Conservation (phyloP, 1,139 yeast species). For the Yamadazyma triangularis region DNA sequence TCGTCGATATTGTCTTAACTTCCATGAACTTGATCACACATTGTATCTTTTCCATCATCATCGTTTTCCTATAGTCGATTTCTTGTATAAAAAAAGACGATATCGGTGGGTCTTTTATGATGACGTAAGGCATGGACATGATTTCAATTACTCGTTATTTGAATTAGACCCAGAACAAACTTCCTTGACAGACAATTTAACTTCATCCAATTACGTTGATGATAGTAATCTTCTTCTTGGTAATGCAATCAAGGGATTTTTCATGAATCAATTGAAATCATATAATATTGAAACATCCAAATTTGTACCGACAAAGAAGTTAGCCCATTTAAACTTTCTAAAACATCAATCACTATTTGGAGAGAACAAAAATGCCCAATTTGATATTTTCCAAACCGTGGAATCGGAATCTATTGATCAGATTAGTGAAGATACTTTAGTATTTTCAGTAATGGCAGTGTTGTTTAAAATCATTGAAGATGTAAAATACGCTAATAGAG, state of each 20-base stretch:
- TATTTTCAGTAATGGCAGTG: conserved; percentile 1
- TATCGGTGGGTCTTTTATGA: conserved; percentile 5
- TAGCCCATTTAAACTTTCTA: conserved; percentile 1
- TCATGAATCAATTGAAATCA: background rate
- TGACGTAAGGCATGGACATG: background rate
- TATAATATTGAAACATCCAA: background rate
- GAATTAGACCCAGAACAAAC: conserved; percentile 2
- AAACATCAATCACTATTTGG: background rate
- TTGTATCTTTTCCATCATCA: conserved; percentile 1
- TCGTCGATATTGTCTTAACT: conserved; percentile 1
- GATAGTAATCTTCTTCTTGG: conserved; percentile 1
- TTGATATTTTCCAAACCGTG: conserved; percentile 1
- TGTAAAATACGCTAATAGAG: conserved; percentile 1
- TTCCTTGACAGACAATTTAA: conserved; percentile 2
- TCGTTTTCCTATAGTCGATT: conserved; percentile 5
- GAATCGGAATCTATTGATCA: background rate
- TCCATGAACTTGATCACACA: background rate
- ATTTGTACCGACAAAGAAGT: conserved; percentile 1
- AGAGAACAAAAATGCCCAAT: background rate
- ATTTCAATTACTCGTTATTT: conserved; percentile 3
- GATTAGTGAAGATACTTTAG: background rate
- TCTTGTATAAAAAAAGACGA: conserved; percentile 1
- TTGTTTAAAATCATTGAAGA: conserved; percentile 1
- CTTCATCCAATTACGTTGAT: conserved; percentile 1
- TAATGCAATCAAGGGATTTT: background rate